A percentile compares a stretch with the other conserved stretches of the same genome.
These are phyloP conservation scores for Fragilaria radians DNA, from an alignment of 108 stramenopile species.

Conservation along the genomic window DNA sequence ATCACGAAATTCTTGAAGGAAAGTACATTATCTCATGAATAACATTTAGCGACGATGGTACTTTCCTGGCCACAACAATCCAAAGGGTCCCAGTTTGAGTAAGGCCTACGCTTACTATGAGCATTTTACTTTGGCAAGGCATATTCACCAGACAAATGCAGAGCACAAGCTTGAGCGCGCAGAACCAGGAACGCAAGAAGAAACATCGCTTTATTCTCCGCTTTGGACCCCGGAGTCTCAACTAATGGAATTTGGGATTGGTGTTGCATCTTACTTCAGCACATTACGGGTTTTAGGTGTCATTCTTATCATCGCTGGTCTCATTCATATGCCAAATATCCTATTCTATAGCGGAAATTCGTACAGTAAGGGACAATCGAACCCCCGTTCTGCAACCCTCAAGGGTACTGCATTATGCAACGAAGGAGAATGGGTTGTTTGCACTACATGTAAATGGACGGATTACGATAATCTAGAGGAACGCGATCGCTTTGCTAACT, in stretches of 20 bases:
- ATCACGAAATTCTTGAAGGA: neutral
- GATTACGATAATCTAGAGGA: slow-evolving; percentile 20
- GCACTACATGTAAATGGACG: slow-evolving; percentile 8
- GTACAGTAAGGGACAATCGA: slow-evolving; percentile 31
- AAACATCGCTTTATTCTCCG: slow-evolving; percentile 48
- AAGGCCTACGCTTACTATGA: slow-evolving; percentile 68
- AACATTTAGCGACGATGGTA: slow-evolving; percentile 39
- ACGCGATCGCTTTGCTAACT: slow-evolving; percentile 19
- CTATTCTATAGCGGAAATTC: slow-evolving; percentile 43
- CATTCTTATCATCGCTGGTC: slow-evolving; percentile 54
- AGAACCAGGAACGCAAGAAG: slow-evolving; percentile 44
- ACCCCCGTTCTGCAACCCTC: slow-evolving; percentile 18
- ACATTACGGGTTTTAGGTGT: slow-evolving; percentile 46
- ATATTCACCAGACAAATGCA: slow-evolving; percentile 16
- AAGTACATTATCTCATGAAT: neutral
- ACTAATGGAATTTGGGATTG: slow-evolving; percentile 60
- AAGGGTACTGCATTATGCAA: slow-evolving; percentile 62
- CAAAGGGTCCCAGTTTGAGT: slow-evolving; percentile 24
- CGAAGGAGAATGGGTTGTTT: slow-evolving; percentile 46
- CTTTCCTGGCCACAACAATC: slow-evolving; percentile 29
- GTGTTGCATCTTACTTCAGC: slow-evolving; percentile 59
- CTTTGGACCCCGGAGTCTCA: slow-evolving; percentile 24
- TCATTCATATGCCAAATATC: slow-evolving; percentile 62
- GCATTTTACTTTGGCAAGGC: slow-evolving; percentile 63
- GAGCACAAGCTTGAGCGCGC: slow-evolving; percentile 33